phyloP scores from a whole-genome alignment of 306 rosid species.

The Dalbergia oliveri region DNA sequence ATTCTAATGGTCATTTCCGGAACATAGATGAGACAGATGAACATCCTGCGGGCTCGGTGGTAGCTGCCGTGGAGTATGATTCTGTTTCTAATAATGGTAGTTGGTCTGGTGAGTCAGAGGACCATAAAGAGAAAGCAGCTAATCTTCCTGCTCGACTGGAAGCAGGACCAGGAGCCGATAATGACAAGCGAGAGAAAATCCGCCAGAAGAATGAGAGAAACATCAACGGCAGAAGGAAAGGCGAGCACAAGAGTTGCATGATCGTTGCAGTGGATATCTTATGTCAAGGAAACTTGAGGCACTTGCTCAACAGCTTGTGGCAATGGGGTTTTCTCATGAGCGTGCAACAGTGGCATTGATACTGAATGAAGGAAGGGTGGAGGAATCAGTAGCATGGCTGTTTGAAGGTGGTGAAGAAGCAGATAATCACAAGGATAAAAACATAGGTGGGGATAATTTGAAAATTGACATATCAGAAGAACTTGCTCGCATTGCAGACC shows the following conservation, averaged over 20 bases:
- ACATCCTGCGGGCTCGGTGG: constrained; percentile 62
- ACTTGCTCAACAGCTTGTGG: constrained; percentile 86
- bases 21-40: constrained; percentile 90
- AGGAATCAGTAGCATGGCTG: constrained; percentile 85
- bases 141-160: constrained; percentile 63
- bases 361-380: constrained; percentile 85
- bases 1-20: constrained; percentile 75
- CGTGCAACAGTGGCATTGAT: constrained; percentile 82
- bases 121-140: constrained; percentile 72
- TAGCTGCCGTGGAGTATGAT: constrained; percentile 74
- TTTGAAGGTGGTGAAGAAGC: constrained; percentile 78
- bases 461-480: constrained; percentile 95
- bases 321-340: constrained; percentile 89
- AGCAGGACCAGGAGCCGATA: constrained; percentile 84
- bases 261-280: constrained; percentile 79
- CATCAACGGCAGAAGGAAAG: constrained; percentile 96
- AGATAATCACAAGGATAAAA: constrained; percentile 54
- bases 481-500: constrained; percentile 69
- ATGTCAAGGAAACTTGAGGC: constrained; percentile 91
- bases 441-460: constrained; percentile 56
- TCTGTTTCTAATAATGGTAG: constrained; percentile 90
- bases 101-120: constrained; percentile 97
- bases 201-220: constrained; percentile 90
- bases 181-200: constrained; percentile 85
- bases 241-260: constrained; percentile 90